Evolutionary conservation across 2,329 filamentous ascomycete species (phyloP).

Genomic region (Fusarium chaquense): DNA sequence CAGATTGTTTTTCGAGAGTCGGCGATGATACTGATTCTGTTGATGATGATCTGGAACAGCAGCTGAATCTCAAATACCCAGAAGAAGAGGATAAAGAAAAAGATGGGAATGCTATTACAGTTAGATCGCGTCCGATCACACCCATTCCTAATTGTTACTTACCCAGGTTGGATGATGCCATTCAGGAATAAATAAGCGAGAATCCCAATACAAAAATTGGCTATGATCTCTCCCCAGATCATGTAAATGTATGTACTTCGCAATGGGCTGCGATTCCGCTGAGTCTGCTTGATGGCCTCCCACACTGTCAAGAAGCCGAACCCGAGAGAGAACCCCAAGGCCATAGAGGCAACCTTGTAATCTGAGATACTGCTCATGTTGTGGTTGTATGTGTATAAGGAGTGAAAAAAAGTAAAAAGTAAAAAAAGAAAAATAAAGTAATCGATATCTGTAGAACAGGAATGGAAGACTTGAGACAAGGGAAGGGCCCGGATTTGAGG

Average conservation of each 20-base stretch:
- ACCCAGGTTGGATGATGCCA: constrained; percentile 51
- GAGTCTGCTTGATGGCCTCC: constrained; percentile 58
- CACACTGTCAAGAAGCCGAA: constrained; percentile 57
- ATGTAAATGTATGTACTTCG: constrained; percentile 58
- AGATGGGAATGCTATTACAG: constrained; percentile 46
- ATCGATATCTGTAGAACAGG: neutral
- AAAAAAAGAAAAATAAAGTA: too few relatives aligned
- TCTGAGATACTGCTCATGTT: neutral
- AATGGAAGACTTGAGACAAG: neutral
- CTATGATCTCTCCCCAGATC: constrained; percentile 60
- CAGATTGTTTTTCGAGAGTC: constrained; percentile 54
- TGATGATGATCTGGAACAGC: constrained; percentile 67
- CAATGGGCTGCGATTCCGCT: constrained; percentile 51
- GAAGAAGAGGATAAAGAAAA: constrained; percentile 55
- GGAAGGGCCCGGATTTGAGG: neutral
- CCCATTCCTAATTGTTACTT: neutral
- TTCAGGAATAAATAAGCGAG: constrained; percentile 57
- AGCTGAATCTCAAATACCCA: constrained; percentile 63
- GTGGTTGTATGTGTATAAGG: neutral
- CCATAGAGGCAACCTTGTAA: constrained; percentile 49
- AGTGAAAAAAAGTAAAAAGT: neutral
- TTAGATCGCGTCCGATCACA: neutral
- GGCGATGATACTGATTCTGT: constrained; percentile 63
- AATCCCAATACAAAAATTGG: constrained; percentile 55
- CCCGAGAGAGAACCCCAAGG: constrained; percentile 54